Conservation (phyloP, 2,329 filamentous ascomycete genomes). For the Drechslera avenae region DNA sequence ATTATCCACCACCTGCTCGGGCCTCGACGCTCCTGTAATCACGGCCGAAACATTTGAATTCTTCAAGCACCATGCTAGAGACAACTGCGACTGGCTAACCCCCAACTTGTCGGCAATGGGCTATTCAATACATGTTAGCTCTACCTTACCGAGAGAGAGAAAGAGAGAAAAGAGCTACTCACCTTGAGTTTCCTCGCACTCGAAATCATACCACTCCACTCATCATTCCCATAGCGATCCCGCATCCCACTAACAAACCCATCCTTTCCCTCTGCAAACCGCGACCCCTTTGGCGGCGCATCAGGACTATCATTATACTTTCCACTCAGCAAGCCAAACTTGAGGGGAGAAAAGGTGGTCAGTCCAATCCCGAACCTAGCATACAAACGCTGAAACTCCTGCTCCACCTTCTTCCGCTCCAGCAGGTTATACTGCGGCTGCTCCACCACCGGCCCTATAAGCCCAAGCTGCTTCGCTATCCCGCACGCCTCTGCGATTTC, state of each 20-base stretch:
- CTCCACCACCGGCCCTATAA: conserved; percentile 60
- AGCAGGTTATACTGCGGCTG: conserved; percentile 65
- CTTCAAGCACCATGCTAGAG: conserved; percentile 46
- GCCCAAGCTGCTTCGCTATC: conserved; percentile 63
- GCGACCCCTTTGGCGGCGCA: conserved; percentile 62
- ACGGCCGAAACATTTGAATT: conserved; percentile 42
- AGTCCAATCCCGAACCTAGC: conserved; percentile 61
- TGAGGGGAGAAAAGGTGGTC: conserved; percentile 61
- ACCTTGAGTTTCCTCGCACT: conserved; percentile 57
- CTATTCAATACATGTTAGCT: conserved; percentile 17
- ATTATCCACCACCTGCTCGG: conserved; percentile 43
- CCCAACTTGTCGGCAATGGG: conserved; percentile 68
- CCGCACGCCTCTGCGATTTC: conserved; percentile 65
- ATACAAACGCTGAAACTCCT: conserved; percentile 62
- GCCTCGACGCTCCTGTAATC: conserved; percentile 37
- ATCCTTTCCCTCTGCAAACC: conserved; percentile 63
- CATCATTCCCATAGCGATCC: conserved; percentile 54
- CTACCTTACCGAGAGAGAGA: background rate
- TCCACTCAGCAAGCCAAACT: conserved; percentile 62
- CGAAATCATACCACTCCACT: conserved; percentile 62
- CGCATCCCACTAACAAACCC: conserved; percentile 58
- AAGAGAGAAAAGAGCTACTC: background rate
- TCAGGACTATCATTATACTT: conserved; percentile 64
- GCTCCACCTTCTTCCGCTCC: conserved; percentile 62
- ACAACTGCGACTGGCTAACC: conserved; percentile 55